A percentile compares a stretch with the other conserved stretches of the same genome.
phyloP scores from a whole-genome alignment of 768 basidiomycete species.

The Hericium rajendrae region DNA sequence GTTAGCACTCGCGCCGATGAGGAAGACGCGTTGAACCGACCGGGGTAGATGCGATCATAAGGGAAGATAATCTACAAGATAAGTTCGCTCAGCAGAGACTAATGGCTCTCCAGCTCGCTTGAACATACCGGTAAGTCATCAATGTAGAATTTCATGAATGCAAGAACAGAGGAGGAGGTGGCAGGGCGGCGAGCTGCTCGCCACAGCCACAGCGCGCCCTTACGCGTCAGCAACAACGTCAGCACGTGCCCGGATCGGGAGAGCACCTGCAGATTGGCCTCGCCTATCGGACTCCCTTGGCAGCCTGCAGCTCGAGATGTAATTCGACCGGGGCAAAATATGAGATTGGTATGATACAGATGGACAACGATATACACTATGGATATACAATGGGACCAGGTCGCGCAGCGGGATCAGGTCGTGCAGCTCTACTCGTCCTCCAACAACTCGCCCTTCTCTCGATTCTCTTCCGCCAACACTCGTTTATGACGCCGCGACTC shows the following conservation, averaged over 20 bases:
- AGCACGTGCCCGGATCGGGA: neutral
- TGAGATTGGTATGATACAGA: too few relatives aligned
- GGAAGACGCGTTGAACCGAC: slow-evolving; percentile 31
- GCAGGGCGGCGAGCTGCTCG: neutral
- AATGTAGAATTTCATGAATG: slow-evolving; percentile 26
- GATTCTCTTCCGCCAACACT: slow-evolving; percentile 1
- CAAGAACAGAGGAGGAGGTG: neutral
- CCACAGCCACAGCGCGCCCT: too few relatives aligned
- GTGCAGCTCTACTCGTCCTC: neutral
- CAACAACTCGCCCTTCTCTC: slow-evolving; percentile 5
- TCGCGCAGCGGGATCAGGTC: too few relatives aligned
- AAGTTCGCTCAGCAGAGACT: neutral
- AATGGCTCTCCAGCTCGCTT: slow-evolving; percentile 3
- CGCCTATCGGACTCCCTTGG: neutral
- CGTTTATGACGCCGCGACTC: slow-evolving; percentile 7
- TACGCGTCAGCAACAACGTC: too few relatives aligned
- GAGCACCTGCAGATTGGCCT: neutral
- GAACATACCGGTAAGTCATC: slow-evolving; percentile 35
- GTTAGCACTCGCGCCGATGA: slow-evolving; percentile 2
- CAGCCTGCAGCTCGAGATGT: neutral
- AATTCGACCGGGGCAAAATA: too few relatives aligned
- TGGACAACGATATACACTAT: too few relatives aligned
- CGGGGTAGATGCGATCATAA: slow-evolving; percentile 93
- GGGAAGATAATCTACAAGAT: slow-evolving; percentile 69
- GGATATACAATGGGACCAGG: too few relatives aligned